These are phyloP conservation scores for Russula sp. DNA, from an alignment of 768 basidiomycete species.

Conservation along the genomic window DNA sequence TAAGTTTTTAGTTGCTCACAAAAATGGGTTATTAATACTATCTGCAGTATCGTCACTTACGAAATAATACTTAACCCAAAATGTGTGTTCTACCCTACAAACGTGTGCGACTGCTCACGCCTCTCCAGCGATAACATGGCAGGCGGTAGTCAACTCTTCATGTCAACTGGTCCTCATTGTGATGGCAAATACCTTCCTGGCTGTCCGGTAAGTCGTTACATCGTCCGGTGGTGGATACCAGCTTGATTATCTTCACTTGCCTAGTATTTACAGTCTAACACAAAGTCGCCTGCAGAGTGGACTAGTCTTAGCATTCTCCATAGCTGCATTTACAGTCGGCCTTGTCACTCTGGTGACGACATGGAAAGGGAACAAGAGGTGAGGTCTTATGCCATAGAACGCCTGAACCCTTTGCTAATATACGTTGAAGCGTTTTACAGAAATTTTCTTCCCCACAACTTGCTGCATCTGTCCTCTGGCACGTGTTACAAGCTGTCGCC, in stretches of 20 bases:
- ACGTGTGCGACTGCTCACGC: background rate
- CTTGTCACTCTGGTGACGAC: background rate
- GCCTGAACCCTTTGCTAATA: background rate
- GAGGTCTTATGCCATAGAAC: background rate
- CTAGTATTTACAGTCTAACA: background rate
- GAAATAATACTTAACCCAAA: fast-evolving
- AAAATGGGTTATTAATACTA: background rate
- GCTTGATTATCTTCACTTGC: background rate
- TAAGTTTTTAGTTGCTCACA: background rate
- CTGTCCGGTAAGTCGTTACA: background rate
- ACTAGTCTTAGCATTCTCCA: background rate
- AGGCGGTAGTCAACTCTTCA: background rate
- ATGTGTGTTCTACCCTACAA: background rate
- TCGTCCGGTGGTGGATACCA: background rate
- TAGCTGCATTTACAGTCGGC: background rate
- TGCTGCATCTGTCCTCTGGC: background rate
- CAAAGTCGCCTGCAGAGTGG: background rate
- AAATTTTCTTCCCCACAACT: background rate
- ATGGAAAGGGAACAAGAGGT: background rate
- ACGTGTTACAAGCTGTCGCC: background rate
- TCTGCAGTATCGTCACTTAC: background rate
- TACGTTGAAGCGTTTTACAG: background rate
- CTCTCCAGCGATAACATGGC: background rate
- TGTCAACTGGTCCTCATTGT: background rate
- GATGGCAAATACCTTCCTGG: background rate